phyloP scores from a whole-genome alignment of 805 yeast genomes.

The Pichia sporocuriosa region DNA sequence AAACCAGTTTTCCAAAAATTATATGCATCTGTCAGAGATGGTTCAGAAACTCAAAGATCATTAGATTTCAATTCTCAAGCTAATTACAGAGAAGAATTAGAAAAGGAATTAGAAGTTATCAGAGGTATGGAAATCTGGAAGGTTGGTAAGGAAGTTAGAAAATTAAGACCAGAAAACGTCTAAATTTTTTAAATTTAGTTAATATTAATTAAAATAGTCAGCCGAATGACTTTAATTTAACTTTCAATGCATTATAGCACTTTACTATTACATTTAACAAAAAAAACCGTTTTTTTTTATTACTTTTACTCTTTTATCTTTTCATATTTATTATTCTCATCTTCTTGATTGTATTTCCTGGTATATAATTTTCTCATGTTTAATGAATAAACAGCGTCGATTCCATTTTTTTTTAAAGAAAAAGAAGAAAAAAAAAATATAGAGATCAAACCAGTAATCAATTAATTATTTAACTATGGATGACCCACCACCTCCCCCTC shows the following conservation, averaged over 20 bases:
- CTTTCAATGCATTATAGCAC: too few species aligned
- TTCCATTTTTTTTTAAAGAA: neutral
- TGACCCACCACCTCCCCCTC: too few species aligned
- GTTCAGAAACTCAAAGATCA: slow-evolving; percentile 96
- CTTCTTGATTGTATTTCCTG: slow-evolving; percentile 11
- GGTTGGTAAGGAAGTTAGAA: slow-evolving; percentile 99
- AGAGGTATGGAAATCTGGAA: slow-evolving; percentile 99
- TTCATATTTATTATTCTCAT: slow-evolving; percentile 10
- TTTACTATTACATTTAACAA: too few species aligned
- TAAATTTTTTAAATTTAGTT: slow-evolving; percentile 31
- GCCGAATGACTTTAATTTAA: neutral
- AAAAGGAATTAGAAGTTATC: slow-evolving; percentile 85
- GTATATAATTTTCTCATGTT: slow-evolving; percentile 30
- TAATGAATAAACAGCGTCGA: slow-evolving; percentile 34
- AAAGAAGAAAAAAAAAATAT: neutral
- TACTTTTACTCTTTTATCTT: slow-evolving; percentile 1
- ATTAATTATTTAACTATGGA: too few species aligned
- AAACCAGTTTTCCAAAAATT: slow-evolving; percentile 97
- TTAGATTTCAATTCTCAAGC: slow-evolving; percentile 97
- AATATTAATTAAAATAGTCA: slow-evolving; percentile 5
- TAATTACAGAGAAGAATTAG: slow-evolving; percentile 95
- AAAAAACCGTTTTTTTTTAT: neutral
- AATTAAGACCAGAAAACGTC: slow-evolving; percentile 98
- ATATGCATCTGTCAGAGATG: slow-evolving; percentile 91
- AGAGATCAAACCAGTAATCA: neutral